These are phyloP conservation scores for Phaeodactylum tricornutum DNA, from an alignment of 108 stramenopile species.

Conservation along the genomic window DNA sequence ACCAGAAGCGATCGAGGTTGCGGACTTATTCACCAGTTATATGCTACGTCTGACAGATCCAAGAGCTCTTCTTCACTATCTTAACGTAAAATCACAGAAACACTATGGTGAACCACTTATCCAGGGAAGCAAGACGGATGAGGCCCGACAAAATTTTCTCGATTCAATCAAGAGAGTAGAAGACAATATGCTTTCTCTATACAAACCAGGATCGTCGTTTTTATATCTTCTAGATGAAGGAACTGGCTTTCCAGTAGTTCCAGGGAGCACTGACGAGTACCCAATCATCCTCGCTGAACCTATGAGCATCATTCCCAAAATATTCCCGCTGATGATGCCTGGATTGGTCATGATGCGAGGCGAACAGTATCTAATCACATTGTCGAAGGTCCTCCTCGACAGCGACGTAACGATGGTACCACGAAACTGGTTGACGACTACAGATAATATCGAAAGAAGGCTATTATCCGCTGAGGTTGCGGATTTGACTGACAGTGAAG, in stretches of 20 bases:
- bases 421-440: constrained; percentile 22
- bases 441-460: constrained; percentile 14
- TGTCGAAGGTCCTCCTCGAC: constrained; percentile 22
- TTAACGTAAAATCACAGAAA: constrained; percentile 25
- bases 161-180: constrained; percentile 1
- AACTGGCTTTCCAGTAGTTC: constrained; percentile 30
- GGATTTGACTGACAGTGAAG: background rate
- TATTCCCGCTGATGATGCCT: constrained; percentile 39
- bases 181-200: constrained; percentile 15
- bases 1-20: constrained; percentile 20
- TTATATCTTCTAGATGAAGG: constrained; percentile 44
- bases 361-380: constrained; percentile 20
- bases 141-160: constrained; percentile 2
- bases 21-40: constrained; percentile 35
- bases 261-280: constrained; percentile 6
- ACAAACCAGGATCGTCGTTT: constrained; percentile 20
- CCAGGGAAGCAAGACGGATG: constrained; percentile 6
- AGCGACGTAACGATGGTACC: constrained; percentile 10
- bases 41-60: constrained; percentile 32
- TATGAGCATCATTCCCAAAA: constrained; percentile 15
- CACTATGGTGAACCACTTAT: constrained; percentile 9
- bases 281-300: constrained; percentile 26
- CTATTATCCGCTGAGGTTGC: constrained; percentile 1
- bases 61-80: constrained; percentile 14
- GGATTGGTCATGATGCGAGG: constrained; percentile 51